A percentile compares a stretch with the other conserved stretches of the same genome.
Evolutionary conservation across 805 yeast species (phyloP).

Genomic region (Zygotorulaspora florentina): DNA sequence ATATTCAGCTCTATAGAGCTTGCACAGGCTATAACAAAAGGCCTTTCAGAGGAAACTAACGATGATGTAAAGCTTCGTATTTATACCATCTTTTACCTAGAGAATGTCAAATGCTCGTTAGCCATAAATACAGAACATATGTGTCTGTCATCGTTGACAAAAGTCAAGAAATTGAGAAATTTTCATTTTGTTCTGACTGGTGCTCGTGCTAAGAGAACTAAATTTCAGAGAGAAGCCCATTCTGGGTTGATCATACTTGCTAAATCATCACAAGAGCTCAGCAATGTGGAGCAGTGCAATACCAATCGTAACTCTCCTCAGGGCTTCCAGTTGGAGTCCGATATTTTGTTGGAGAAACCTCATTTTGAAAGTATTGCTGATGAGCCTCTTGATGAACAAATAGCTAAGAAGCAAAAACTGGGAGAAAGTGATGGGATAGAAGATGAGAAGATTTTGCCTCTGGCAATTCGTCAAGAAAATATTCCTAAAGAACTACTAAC

Average conservation of each 20-base stretch:
- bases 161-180: constrained; percentile 55
- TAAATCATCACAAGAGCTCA: constrained; percentile 35
- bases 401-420: constrained; percentile 35
- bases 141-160: constrained; percentile 49
- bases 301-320: constrained; percentile 42
- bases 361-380: constrained; percentile 57
- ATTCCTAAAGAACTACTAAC: constrained; percentile 52
- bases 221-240: constrained; percentile 66
- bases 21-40: constrained; percentile 26
- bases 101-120: constrained; percentile 59
- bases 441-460: constrained; percentile 52
- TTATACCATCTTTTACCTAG: constrained; percentile 53
- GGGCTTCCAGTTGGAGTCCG: constrained; percentile 63
- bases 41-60: constrained; percentile 26
- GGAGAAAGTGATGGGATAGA: constrained; percentile 38
- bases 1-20: constrained; percentile 29
- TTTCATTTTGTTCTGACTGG: constrained; percentile 73
- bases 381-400: constrained; percentile 42
- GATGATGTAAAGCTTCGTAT: constrained; percentile 37
- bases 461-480: constrained; percentile 55
- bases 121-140: constrained; percentile 63
- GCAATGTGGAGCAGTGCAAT: constrained; percentile 11
- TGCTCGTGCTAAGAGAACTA: constrained; percentile 82
- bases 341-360: constrained; percentile 71
- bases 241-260: constrained; percentile 78